Evolutionary conservation across 2,329 filamentous ascomycete genomes (phyloP), one percentile per base, ranked within the genome.

Genomic region (Colletotrichum echinochloae): DNA sequence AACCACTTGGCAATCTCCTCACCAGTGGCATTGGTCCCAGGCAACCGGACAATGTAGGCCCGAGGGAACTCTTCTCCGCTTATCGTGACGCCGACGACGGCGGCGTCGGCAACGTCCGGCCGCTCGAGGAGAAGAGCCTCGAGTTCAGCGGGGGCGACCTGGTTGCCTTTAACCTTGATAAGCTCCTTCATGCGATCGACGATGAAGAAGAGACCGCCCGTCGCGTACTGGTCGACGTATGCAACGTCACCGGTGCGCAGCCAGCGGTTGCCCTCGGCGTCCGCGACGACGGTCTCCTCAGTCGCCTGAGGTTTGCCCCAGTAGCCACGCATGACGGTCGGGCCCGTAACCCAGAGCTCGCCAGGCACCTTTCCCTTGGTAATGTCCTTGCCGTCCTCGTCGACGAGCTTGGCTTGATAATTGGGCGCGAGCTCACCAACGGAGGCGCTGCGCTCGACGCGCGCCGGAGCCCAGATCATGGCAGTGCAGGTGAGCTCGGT

Each of bases 401-500:
- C 85, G 76, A 95, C 86, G 70, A 96, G 85, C 77, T 89, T 90
- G 2, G 88, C 91, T 74, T 89, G 85, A 76, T 88, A 89, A 76
- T 95, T 95, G 26, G 93, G 86, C 72, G 88, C 85, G 30, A 94
- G 77, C 79, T 92, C 89, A 60, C 92, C 93, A 1, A 95, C 92
- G 3, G 85, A 78, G 1, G 76, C 69, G 75, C 84, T 75, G 79
- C 80, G 37, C 2, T 77, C 73, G 5, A 80, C 81, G 6, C 76
- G 78, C 1, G 76, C 81, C 0, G 90, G 87, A 72, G 92, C 85
- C 86, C 90, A 94, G 8, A 85, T 85, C 16, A 92, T 85, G 23
- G 88, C 84, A 0, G 91, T 89, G 78, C 93, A 95, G 0, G 93
- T 96, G 3, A 87, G 82, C 78, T 96, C 94, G 1, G 94, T 96